These are phyloP conservation scores for Cryptococcus amylolentus DNA, from an alignment of 1,284 basidiomycete species.

Conservation along the genomic window DNA sequence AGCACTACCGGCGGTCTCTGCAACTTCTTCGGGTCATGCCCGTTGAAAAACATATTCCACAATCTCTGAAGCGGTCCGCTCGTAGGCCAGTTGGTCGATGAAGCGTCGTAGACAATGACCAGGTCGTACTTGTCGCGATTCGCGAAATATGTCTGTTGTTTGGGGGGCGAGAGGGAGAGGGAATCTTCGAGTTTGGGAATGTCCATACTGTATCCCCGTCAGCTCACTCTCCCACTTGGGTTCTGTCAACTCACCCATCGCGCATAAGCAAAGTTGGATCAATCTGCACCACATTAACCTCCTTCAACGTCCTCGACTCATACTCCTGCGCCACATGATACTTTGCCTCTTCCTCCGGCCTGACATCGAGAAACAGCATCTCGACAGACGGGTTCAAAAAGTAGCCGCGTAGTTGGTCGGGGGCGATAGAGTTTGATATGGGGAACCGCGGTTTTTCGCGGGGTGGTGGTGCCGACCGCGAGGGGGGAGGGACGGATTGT, in stretches of 20 bases:
- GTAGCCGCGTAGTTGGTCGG: slow-evolving; percentile 62
- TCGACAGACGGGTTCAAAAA: slow-evolving; percentile 58
- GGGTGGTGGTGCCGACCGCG: not conserved
- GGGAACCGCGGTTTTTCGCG: slow-evolving; percentile 53
- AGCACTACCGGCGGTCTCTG: slow-evolving; percentile 78
- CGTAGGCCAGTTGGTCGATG: slow-evolving; percentile 59
- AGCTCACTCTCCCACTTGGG: not conserved
- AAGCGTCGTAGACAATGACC: slow-evolving; percentile 80
- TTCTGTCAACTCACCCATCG: slow-evolving; percentile 57
- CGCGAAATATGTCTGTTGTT: slow-evolving; percentile 68
- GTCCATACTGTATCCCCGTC: slow-evolving; percentile 56
- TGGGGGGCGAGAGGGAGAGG: slow-evolving; percentile 64
- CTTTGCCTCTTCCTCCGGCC: slow-evolving; percentile 72
- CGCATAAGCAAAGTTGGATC: slow-evolving; percentile 74
- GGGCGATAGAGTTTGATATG: slow-evolving; percentile 59
- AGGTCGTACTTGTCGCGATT: slow-evolving; percentile 84
- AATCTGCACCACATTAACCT: slow-evolving; percentile 64
- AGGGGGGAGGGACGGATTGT: not conserved
- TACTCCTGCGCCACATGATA: slow-evolving; percentile 61
- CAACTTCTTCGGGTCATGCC: slow-evolving; percentile 67
- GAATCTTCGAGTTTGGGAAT: slow-evolving; percentile 70
- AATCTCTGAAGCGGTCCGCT: slow-evolving; percentile 61
- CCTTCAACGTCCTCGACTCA: slow-evolving; percentile 45
- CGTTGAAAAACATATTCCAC: slow-evolving; percentile 66
- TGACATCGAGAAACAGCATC: slow-evolving; percentile 77